phyloP scores from a whole-genome alignment of 2,329 filamentous ascomycete genomes.

The Bipolaris oryzae region DNA sequence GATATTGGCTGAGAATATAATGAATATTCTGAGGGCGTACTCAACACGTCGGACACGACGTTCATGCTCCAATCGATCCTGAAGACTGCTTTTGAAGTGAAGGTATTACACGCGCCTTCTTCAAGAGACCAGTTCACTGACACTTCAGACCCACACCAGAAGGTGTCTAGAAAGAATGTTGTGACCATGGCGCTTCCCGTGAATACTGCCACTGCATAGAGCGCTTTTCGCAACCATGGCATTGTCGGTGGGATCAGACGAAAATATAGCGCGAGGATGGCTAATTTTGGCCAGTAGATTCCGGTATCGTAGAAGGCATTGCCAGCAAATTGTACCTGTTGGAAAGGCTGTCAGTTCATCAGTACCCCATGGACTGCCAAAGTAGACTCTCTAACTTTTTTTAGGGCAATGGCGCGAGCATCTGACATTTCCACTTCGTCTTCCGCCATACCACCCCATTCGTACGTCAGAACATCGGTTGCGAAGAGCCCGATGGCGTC shows the following conservation, averaged over 20 bases:
- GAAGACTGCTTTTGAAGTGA: constrained; percentile 28
- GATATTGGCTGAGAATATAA: background rate
- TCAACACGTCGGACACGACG: constrained; percentile 19
- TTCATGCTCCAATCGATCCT: constrained; percentile 25
- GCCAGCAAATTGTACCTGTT: constrained; percentile 25
- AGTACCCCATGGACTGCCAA: accelerated
- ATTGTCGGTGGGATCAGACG: constrained; percentile 25
- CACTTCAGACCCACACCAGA: constrained; percentile 26
- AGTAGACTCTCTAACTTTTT: constrained; percentile 19
- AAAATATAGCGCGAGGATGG: constrained; percentile 24
- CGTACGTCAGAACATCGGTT: constrained; percentile 29
- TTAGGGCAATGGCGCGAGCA: constrained; percentile 18
- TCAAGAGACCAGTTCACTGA: constrained; percentile 29
- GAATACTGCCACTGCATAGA: constrained; percentile 17
- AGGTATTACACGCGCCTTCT: constrained; percentile 24
- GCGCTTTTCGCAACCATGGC: constrained; percentile 21
- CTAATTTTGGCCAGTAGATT: constrained; percentile 28
- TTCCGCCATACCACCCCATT: constrained; percentile 26
- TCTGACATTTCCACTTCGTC: constrained; percentile 13
- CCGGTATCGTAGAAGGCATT: constrained; percentile 29
- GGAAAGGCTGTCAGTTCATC: background rate
- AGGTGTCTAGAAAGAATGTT: constrained; percentile 26
- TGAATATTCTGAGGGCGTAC: constrained; percentile 2
- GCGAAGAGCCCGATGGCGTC: constrained; percentile 25
- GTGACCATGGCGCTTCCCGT: constrained; percentile 21